phyloP scores from a whole-genome alignment of 2,329 filamentous ascomycete species.

The Metarhizium brunneum region DNA sequence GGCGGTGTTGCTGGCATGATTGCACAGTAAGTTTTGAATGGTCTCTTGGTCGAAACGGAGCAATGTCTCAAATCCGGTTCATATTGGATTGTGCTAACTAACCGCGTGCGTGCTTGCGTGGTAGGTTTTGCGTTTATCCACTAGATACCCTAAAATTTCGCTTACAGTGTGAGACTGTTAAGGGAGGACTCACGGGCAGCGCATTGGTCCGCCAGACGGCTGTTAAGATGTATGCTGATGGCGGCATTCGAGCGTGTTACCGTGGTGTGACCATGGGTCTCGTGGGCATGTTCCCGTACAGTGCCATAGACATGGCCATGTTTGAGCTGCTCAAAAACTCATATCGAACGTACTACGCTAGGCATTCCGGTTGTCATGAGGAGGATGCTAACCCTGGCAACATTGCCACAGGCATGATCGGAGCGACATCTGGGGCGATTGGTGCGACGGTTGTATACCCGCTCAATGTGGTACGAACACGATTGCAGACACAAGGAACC shows the following conservation, averaged over 20 bases:
- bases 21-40: conserved; percentile 56
- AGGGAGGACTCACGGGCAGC: conserved; percentile 75
- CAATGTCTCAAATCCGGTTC: neutral
- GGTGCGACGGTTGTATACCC: conserved; percentile 94
- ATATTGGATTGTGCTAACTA: neutral
- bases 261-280: conserved; percentile 90
- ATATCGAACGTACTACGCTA: conserved; percentile 62
- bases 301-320: conserved; percentile 89
- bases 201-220: conserved; percentile 74
- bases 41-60: neutral
- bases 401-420: conserved; percentile 78
- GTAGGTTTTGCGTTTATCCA: conserved; percentile 83
- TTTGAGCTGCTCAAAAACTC: conserved; percentile 85
- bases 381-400: conserved; percentile 77
- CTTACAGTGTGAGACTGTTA: conserved; percentile 90
- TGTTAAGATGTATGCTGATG: conserved; percentile 73
- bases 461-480: conserved; percentile 83
- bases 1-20: conserved; percentile 91
- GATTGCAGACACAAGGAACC: conserved; percentile 90
- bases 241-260: conserved; percentile 71
- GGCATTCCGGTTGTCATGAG: conserved; percentile 60
- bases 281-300: conserved; percentile 95
- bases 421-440: conserved; percentile 82
- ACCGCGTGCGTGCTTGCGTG: neutral
- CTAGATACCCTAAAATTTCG: conserved; percentile 74